Percentiles rank a stretch among this genome's conserved stretches.
Conservation (phyloP, 2,329 filamentous ascomycete species). For the Pseudogymnoascus sp. region DNA sequence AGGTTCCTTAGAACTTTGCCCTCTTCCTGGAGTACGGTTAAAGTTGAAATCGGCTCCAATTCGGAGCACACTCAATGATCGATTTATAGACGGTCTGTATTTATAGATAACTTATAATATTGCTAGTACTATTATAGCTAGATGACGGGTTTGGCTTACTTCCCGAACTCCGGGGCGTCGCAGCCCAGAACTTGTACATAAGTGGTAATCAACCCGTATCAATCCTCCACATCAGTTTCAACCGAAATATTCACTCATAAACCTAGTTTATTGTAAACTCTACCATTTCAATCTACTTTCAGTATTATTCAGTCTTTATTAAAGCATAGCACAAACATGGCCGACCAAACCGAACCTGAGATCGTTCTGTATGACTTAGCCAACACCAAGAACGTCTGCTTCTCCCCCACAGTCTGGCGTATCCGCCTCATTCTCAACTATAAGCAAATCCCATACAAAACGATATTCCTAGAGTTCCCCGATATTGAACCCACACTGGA, state of each 20-base stretch:
- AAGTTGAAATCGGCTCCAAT: not conserved
- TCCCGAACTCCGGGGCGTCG: not conserved
- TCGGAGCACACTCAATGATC: not conserved
- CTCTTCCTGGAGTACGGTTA: not conserved
- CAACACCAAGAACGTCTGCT: constrained; percentile 33
- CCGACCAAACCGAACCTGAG: constrained; percentile 25
- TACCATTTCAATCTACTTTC: not conserved
- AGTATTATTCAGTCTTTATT: constrained; percentile 11
- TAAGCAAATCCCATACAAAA: constrained; percentile 34
- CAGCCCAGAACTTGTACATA: not conserved
- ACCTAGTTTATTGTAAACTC: not conserved
- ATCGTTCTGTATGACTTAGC: constrained; percentile 36
- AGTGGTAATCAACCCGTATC: not conserved
- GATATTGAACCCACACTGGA: constrained; percentile 37
- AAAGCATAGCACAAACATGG: constrained; percentile 18
- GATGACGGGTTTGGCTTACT: not conserved
- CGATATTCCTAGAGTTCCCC: constrained; percentile 36
- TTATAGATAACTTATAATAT: not conserved
- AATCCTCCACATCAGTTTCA: not conserved
- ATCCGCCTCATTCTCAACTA: constrained; percentile 39
- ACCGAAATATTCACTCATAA: constrained; percentile 5
- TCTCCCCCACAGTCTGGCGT: constrained; percentile 36
- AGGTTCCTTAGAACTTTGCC: not conserved
- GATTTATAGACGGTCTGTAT: not conserved
- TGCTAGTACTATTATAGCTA: not conserved